phyloP scores from a whole-genome alignment of 2,329 filamentous ascomycete genomes.

The Pseudogymnoascus sp. region DNA sequence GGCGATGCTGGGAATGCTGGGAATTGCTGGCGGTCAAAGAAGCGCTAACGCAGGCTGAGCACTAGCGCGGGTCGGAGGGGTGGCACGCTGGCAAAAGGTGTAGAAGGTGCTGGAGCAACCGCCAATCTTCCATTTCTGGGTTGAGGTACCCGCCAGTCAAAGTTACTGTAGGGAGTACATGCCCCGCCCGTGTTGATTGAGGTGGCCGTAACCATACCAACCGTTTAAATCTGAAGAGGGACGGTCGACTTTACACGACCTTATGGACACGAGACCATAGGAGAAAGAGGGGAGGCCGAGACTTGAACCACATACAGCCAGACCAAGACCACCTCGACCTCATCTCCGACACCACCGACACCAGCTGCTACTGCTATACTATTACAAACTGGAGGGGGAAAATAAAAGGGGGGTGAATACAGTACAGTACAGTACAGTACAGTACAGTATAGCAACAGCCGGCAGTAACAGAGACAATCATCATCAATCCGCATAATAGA shows the following conservation, averaged over 20 bases:
- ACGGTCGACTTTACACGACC: background rate
- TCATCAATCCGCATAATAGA: background rate
- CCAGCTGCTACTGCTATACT: background rate
- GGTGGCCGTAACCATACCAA: background rate
- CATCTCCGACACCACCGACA: background rate
- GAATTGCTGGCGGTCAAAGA: constrained; percentile 2
- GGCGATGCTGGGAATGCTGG: background rate
- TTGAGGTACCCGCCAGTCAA: constrained; percentile 6
- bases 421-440: background rate
- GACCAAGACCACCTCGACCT: constrained; percentile 4
- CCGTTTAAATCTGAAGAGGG: background rate
- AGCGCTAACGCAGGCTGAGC: constrained; percentile 5
- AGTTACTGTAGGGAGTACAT: constrained; percentile 9
- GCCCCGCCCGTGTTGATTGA: constrained; percentile 1
- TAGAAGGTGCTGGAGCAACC: constrained; percentile 9
- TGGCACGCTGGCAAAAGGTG: constrained; percentile 9
- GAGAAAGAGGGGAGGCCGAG: background rate
- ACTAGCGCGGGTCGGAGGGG: background rate
- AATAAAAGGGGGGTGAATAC: background rate
- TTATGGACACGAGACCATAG: background rate
- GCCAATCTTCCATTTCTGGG: constrained; percentile 2
- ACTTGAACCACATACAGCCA: background rate
- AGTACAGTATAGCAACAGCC: background rate
- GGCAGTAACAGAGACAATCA: background rate
- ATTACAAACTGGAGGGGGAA: background rate